These are phyloP conservation scores for Suillus subaureus DNA, from an alignment of 768 basidiomycete species.

Conservation along the genomic window DNA sequence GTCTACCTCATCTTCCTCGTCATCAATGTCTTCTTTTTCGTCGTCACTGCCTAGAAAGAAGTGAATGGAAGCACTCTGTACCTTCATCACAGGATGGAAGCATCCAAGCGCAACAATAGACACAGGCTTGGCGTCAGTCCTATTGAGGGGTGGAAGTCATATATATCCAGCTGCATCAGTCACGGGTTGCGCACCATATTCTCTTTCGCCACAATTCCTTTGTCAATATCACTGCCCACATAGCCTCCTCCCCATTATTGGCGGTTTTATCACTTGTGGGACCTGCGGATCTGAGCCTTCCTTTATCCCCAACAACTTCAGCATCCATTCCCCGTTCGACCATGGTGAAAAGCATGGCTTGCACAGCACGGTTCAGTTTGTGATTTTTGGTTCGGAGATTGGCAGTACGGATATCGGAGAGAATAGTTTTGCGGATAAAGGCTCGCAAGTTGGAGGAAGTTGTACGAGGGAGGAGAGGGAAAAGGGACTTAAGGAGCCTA, in stretches of 20 bases:
- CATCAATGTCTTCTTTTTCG: constrained; percentile 69
- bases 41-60: constrained; percentile 95
- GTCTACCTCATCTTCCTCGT: constrained; percentile 57
- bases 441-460: constrained; percentile 82
- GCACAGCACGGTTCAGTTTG: constrained; percentile 94
- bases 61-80: constrained; percentile 91
- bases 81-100: constrained; percentile 91
- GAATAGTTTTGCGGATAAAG: constrained; percentile 90
- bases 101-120: constrained; percentile 90
- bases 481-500: constrained; percentile 88
- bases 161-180: constrained; percentile 1
- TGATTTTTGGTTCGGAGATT: constrained; percentile 90
- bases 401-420: constrained; percentile 90
- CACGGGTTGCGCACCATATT: constrained; percentile 60
- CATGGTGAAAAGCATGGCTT: constrained; percentile 95
- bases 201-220: constrained; percentile 94
- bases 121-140: constrained; percentile 91
- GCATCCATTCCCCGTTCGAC: constrained; percentile 89
- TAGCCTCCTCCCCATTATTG: constrained; percentile 77
- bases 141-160: constrained; percentile 26
- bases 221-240: constrained; percentile 96
- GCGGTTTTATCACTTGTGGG: constrained; percentile 41
- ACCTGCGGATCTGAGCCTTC: constrained; percentile 54
- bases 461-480: constrained; percentile 93
- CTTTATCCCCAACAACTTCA: constrained; percentile 83